Evolutionary conservation across 306 rosid genomes (phyloP), one percentile per base, ranked within the genome.

Genomic region (barrel medic (Medicago truncatula)): DNA sequence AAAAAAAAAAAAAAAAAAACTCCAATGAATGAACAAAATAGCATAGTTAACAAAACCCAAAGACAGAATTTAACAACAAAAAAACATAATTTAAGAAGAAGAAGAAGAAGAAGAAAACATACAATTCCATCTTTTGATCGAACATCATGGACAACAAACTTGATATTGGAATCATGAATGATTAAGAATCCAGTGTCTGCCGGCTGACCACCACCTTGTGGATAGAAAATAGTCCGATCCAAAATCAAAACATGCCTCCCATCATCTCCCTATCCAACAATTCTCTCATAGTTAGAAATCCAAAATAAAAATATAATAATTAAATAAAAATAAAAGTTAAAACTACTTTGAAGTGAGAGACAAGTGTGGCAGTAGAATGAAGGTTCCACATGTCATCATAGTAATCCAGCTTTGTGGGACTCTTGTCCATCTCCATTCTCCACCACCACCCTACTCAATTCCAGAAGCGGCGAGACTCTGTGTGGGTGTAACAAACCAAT

Each of bases 151-250:
- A 85, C 93, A 67, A 77, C 41, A 73, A 92, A 89, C 74, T 84
- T 88, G 80, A 80, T 17, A 18, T 76, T 82, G 1, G 82, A 86
- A 12, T 77, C 84, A 40, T 39, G 41, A 58, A 84, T 13, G 47
- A 1, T 34, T 63, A 89, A 47, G 79, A 83, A 80, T 10, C 97
- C 97, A 20, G 85, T 75, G 77, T 92, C 88, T 0, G 96, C 89
- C 0, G 96, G 90, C 53, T 92, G 96, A n/a, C 96, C 97, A 49
- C 97, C 96, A 46, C 97, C 97, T 87, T 92, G 97, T 2, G 97
- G 97, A 78, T 92, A 75, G 71, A 89, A 92, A 28, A 89, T 87
- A 13, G 93, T 89, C 41, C 84, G 88, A 61, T 92, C 96, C 82
- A 89, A 78, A 41, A 89, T 77, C 83, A 92, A 75, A 28, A 78